phyloP scores from a whole-genome alignment of 805 yeast species.

The Wickerhamomyces sydowiorum region DNA sequence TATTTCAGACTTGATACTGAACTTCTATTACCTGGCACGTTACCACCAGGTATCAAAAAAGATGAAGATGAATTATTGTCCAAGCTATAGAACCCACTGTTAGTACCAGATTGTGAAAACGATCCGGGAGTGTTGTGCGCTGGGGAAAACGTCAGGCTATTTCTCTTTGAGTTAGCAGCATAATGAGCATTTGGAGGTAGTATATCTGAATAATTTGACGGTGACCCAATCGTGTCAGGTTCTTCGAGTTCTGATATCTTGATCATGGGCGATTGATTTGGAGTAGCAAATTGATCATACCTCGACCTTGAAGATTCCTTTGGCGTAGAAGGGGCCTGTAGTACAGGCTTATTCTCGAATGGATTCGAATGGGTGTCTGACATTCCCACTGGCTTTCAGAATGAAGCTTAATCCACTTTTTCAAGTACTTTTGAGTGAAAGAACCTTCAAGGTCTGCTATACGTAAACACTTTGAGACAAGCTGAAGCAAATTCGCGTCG shows the following conservation, averaged over 20 bases:
- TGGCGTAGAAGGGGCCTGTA: conserved; percentile 12
- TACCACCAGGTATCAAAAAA: conserved; percentile 21
- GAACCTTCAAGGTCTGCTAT: no score
- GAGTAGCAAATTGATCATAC: conserved; percentile 16
- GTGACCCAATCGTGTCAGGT: conserved; percentile 1
- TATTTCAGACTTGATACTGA: conserved; percentile 21
- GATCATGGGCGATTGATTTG: conserved; percentile 23
- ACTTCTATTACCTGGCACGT: conserved; percentile 22
- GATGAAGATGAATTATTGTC: conserved; percentile 19
- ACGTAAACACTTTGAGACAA: no score
- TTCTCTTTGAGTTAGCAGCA: not conserved
- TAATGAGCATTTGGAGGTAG: conserved; percentile 8
- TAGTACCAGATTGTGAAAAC: conserved; percentile 5
- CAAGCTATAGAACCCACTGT: not conserved
- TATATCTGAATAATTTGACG: conserved; percentile 10
- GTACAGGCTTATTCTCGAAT: not conserved
- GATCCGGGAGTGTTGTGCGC: conserved; percentile 6
- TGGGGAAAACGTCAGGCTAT: conserved; percentile 5
- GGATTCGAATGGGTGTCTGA: not conserved
- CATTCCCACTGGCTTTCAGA: no score
- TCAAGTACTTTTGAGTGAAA: no score
- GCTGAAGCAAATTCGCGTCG: no score
- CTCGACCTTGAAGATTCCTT: conserved; percentile 15
- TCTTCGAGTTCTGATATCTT: conserved; percentile 19
- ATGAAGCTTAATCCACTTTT: no score